Evolutionary conservation across 176 grass and related monocot species (phyloP).

Genomic region (Aegilops sharonensis): DNA sequence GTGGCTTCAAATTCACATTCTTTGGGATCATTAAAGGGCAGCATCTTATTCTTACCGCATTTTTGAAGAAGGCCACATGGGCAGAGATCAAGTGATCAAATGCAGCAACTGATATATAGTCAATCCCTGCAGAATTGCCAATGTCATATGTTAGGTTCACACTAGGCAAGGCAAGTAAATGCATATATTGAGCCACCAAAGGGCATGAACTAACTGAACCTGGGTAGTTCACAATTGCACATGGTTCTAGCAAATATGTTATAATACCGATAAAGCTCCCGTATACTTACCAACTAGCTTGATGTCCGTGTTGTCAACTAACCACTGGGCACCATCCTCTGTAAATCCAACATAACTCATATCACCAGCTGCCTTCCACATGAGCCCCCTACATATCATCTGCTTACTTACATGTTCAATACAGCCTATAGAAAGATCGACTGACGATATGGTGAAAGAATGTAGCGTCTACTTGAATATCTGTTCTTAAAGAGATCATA

Average conservation of each 20-base stretch:
- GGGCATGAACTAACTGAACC: not conserved
- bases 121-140: constrained; percentile 51
- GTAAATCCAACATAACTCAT: constrained; percentile 72
- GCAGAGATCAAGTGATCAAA: constrained; percentile 70
- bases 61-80: constrained; percentile 84
- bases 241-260: not conserved
- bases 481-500: not conserved
- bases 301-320: constrained; percentile 91
- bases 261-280: not conserved
- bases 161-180: not conserved
- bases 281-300: constrained; percentile 74
- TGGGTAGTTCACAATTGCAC: not conserved
- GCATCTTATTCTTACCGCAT: constrained; percentile 57
- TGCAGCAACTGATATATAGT: constrained; percentile 77
- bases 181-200: not conserved
- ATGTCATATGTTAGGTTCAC: constrained; percentile 2
- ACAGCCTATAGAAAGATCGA: not conserved
- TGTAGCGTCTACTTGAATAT: not conserved
- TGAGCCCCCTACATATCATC: constrained; percentile 59
- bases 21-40: constrained; percentile 9
- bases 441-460: not conserved
- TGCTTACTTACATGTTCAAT: constrained; percentile 9
- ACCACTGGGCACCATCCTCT: constrained; percentile 79
- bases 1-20: not conserved
- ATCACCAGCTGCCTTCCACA: constrained; percentile 76